These are phyloP conservation scores for Pyrenochaeta sp. DNA, from an alignment of 2,329 filamentous ascomycete species.

Conservation along the genomic window DNA sequence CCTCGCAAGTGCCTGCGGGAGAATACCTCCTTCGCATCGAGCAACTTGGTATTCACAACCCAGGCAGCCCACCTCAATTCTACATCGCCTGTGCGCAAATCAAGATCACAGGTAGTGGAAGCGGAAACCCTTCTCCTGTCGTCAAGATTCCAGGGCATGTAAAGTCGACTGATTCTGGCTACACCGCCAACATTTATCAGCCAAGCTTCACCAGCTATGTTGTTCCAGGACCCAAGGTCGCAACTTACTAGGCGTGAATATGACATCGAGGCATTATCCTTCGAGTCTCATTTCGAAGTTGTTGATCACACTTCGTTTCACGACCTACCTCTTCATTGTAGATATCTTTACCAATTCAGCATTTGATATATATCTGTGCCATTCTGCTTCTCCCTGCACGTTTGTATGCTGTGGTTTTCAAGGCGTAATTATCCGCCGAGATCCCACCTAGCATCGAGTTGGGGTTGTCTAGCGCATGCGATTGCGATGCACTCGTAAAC, in stretches of 20 bases:
- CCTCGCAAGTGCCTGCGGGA: constrained; percentile 52
- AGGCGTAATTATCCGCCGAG: not conserved
- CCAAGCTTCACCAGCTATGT: constrained; percentile 46
- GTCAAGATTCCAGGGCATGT: constrained; percentile 48
- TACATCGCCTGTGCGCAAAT: constrained; percentile 57
- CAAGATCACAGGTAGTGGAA: constrained; percentile 53
- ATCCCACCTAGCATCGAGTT: not conserved
- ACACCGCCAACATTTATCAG: constrained; percentile 50
- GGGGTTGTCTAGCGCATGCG: not conserved
- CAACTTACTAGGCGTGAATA: constrained; percentile 38
- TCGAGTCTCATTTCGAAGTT: not conserved
- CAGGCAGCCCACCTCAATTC: constrained; percentile 33
- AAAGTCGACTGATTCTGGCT: constrained; percentile 45
- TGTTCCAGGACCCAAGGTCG: constrained; percentile 48
- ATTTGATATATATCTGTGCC: not conserved
- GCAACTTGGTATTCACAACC: constrained; percentile 59
- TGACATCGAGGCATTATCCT: not conserved
- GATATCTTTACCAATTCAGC: constrained; percentile 8
- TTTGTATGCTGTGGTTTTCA: not conserved
- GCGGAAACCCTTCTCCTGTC: constrained; percentile 28
- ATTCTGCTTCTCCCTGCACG: not conserved
- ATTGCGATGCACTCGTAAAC: not conserved
- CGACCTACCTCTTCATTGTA: constrained; percentile 12
- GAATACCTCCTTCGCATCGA: constrained; percentile 60
- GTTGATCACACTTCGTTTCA: not conserved